Evolutionary conservation across 805 yeast genomes (phyloP).

Genomic region (Scheffersomyces coipomensis): DNA sequence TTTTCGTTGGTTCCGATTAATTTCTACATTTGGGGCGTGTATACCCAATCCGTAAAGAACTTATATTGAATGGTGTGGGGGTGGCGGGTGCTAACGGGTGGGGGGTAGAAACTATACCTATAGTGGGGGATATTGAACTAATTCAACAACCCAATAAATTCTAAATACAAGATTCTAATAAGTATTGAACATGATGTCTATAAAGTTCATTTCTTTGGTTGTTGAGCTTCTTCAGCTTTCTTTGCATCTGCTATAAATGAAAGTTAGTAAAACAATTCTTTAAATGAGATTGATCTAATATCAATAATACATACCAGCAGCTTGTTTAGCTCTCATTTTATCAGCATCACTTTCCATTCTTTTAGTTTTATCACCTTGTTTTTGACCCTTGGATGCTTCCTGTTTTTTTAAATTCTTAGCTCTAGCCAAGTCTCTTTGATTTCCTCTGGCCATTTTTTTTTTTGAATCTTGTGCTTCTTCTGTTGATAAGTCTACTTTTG

Average conservation of each 20-base stretch:
- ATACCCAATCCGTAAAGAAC: no score
- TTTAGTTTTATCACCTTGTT: conserved; percentile 80
- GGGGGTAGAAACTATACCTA: no score
- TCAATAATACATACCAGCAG: conserved; percentile 64
- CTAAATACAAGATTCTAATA: no score
- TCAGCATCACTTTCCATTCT: conserved; percentile 90
- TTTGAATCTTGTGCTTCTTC: no score
- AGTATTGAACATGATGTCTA: no score
- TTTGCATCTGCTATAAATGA: conserved; percentile 46
- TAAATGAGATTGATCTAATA: no score
- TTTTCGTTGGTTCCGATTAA: no score
- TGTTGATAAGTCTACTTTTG: no score
- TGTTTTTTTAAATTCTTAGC: conserved; percentile 83
- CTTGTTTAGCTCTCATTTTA: conserved; percentile 84
- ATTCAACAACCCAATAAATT: not conserved
- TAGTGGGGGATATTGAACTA: no score
- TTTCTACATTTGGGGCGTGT: no score
- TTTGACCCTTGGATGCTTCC: conserved; percentile 59
- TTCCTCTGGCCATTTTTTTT: conserved; percentile 82
- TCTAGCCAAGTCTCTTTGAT: conserved; percentile 93
- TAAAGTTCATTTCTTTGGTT: conserved; percentile 5
- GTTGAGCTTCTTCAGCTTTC: conserved; percentile 34
- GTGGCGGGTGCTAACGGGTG: no score
- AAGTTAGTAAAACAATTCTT: no score
- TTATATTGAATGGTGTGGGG: not conserved